Base-by-base conservation (phyloP, 305 asterid genomes). In the Ilex paraguariensis region DNA sequence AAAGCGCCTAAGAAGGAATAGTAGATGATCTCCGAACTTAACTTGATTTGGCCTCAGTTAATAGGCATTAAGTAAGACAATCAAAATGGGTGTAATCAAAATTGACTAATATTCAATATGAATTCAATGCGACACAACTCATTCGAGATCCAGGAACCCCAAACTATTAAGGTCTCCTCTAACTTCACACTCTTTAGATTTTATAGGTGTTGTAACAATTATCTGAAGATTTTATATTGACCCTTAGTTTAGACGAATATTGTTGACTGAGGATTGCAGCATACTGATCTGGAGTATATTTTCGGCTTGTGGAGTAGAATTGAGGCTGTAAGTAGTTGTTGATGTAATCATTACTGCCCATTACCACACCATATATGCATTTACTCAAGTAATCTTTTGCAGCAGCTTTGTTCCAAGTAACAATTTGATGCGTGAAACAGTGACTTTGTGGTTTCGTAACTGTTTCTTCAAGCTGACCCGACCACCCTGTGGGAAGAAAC, bases 261-360 rank as follows among this genome's bases (percentile, higher is more conserved):
- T 30, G 56, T 1, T 12, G 54, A 40, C 65, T 68, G 65, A 87
- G 69, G 17, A 11, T 0, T 12, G 36, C 16, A 2, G 93, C 90
- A 51, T 57, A 87, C 6, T n/a, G 31, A 1, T 62, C 68, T 3
- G 88, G 85, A 5, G 81, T 60, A 52, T 57, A 66, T 5, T 51
- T 4, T 4, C 0, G 5, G 31, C 78, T 65, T 10, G 72, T 13
- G 2, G 44, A 17, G 42, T 77, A 80, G 1, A 10, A 42, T 13
- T 69, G 21, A 2, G 84, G 81, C 50, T 68, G 13, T 21, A 57
- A 81, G 48, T 86, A 88, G 66, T 88, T 88, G 82, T 82, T 84
- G 32, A 84, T 49, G 55, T 80, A 88, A 33, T 88, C 95, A 30
- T 83, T 79, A 32, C 73, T 80, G 28, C 89, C 96, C 4, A 80